A percentile compares a stretch with the other conserved stretches of the same genome.
Evolutionary conservation across 2,329 filamentous ascomycete genomes (phyloP).

Genomic region (Aureobasidium sp.): DNA sequence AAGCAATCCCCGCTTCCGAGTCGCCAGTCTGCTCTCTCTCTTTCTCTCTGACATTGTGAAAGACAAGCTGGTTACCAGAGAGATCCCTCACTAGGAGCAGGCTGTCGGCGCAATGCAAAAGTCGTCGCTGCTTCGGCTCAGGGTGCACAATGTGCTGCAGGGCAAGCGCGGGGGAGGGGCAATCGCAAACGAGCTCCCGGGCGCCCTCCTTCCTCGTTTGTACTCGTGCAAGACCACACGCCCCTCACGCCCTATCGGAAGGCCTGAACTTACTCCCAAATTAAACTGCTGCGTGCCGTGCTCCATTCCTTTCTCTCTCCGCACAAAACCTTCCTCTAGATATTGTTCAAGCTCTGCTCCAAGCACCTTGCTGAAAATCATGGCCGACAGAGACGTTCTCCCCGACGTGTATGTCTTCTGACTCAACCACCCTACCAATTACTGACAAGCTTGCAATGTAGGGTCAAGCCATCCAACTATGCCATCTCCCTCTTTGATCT

Average conservation of each 20-base stretch:
- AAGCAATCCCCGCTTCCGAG: neutral
- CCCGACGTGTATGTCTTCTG: conserved; percentile 33
- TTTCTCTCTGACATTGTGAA: neutral
- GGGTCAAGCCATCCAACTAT: conserved; percentile 81
- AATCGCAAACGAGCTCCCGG: conserved; percentile 8
- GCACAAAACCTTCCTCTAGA: conserved; percentile 13
- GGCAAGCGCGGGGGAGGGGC: conserved; percentile 12
- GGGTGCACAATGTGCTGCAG: conserved; percentile 10
- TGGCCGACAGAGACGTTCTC: conserved; percentile 39
- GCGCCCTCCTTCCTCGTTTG: conserved; percentile 11
- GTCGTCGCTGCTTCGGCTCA: conserved; percentile 1
- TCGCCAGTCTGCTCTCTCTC: neutral
- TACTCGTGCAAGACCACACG: neutral
- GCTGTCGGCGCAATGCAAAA: neutral
- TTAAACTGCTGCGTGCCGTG: neutral
- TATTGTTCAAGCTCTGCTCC: conserved; percentile 26
- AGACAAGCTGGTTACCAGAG: neutral
- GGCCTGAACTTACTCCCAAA: neutral
- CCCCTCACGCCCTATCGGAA: conserved; percentile 5
- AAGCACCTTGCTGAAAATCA: conserved; percentile 32
- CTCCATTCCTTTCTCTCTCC: neutral
- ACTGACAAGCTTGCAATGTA: conserved; percentile 23
- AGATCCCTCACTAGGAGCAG: neutral
- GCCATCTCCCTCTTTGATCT: conserved; percentile 71
- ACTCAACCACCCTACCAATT: too few species aligned